Evolutionary conservation across 2,329 filamentous ascomycete genomes (phyloP), one percentile per base, ranked within the genome.

Genomic region (Emydomyces testavorans): DNA sequence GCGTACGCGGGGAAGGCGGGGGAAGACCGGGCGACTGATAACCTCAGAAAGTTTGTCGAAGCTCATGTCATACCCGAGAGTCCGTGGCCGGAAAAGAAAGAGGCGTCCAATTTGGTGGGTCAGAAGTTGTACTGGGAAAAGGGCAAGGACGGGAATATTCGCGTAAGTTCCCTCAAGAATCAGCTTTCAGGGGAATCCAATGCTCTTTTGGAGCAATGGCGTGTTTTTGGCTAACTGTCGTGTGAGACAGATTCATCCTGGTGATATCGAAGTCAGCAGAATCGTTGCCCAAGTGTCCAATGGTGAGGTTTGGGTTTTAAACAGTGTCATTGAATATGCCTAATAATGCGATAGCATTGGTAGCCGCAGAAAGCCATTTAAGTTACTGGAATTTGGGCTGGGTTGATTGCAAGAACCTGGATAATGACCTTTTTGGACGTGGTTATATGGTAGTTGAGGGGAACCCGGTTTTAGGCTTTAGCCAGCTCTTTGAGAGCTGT

Each of bases 261-360:
- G 83, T 4, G 75, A 79, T 54, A 78, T 95, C 36, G 80, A 89
- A 63, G 83, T 96, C 11, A 77, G 80, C 35, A 79, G 72, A 50
- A 73, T 94, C 44, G 82, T 81, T 1, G 82, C 82, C 55, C 76
- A 79, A 51, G 89, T 93, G 15, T 76, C 79, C 2, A 98, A 96
- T 62, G 92, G 92, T 3, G 85, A 96, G 66, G 75, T 96, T 56
- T 93, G 86, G 86, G 75, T 89, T 31, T 60, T 85, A 51, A 77
- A 77, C 54, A 74, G 71, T 3, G 76, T 82, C 20, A 59, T 82
- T 50, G 77, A 77, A 50, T 77, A 77, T 56, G 16, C 20, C 21
- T 44, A 44, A n/a, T n/a, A n/a, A 18, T 26, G 5, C 15, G 4
- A 18, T 31, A 15, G 4, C 8, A 18, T 6, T 16, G 3, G 10